Conservation (phyloP, 2,329 filamentous ascomycete genomes). For the Biscogniauxia sp. region DNA sequence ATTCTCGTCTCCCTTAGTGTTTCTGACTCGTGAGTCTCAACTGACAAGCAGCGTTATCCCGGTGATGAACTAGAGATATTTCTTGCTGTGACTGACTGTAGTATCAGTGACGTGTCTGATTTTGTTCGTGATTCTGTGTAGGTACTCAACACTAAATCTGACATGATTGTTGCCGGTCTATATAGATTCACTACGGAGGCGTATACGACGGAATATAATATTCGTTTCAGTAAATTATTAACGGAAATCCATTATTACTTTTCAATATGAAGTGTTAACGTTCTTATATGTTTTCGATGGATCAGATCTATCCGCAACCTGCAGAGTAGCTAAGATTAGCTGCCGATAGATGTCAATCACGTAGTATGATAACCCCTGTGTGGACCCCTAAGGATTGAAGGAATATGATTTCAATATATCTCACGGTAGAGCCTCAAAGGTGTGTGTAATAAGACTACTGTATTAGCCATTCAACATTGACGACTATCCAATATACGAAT, state of each 20-base stretch:
- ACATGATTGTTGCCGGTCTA: too few species aligned
- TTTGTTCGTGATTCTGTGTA: too few species aligned
- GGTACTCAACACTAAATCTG: too few species aligned
- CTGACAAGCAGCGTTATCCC: neutral
- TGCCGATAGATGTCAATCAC: neutral
- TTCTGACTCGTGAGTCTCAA: neutral
- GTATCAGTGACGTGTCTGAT: too few species aligned
- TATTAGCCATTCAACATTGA: slow-evolving; percentile 7
- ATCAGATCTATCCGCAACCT: neutral
- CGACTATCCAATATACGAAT: slow-evolving; percentile 12
- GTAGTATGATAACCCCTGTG: neutral
- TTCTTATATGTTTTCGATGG: neutral
- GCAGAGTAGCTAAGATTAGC: neutral
- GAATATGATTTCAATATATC: neutral
- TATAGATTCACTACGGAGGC: too few species aligned
- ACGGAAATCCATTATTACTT: too few species aligned
- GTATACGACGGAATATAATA: too few species aligned
- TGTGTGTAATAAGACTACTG: neutral
- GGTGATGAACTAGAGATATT: neutral
- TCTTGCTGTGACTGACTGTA: too few species aligned
- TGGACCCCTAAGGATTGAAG: neutral
- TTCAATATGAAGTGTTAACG: too few species aligned
- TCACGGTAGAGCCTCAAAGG: neutral
- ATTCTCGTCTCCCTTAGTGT: neutral
- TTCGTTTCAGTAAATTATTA: too few species aligned